These are phyloP conservation scores for Ophioceras dolichostomum DNA, from an alignment of 2,329 filamentous ascomycete genomes.

Conservation along the genomic window DNA sequence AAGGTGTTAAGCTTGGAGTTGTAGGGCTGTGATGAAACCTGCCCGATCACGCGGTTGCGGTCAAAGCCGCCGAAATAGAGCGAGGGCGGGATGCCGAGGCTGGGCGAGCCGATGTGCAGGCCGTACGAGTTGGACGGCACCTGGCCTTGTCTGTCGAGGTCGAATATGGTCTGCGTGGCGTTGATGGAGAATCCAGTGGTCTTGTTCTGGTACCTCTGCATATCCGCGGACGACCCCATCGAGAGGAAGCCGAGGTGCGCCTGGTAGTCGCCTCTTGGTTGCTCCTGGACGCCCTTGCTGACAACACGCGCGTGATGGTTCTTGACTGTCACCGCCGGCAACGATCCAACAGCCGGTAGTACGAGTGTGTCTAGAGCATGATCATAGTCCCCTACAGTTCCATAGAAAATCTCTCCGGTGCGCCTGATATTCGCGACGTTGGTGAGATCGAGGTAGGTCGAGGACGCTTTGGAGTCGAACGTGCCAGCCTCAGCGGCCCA, in stretches of 20 bases:
- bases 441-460: not conserved
- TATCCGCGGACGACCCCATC: no score
- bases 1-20: slow-evolving; percentile 6
- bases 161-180: not conserved
- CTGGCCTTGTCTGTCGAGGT: not conserved
- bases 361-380: not conserved
- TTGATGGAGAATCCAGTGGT: slow-evolving; percentile 1
- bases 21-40: slow-evolving; percentile 7
- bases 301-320: not conserved
- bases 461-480: not conserved
- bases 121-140: slow-evolving; percentile 26
- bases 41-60: slow-evolving; percentile 22
- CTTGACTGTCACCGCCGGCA: not conserved
- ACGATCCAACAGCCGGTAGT: not conserved
- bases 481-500: not conserved
- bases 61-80: slow-evolving; percentile 29
- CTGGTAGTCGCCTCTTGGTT: no score
- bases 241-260: slow-evolving; percentile 4
- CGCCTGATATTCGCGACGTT: no score
- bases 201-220: no score
- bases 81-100: slow-evolving; percentile 18
- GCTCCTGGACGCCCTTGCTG: no score
- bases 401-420: no score
- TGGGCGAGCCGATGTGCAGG: slow-evolving; percentile 27
- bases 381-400: not conserved